Base-by-base conservation (phyloP, 352 stramenopile species). In the Pythium rhizo-oryzae region DNA sequence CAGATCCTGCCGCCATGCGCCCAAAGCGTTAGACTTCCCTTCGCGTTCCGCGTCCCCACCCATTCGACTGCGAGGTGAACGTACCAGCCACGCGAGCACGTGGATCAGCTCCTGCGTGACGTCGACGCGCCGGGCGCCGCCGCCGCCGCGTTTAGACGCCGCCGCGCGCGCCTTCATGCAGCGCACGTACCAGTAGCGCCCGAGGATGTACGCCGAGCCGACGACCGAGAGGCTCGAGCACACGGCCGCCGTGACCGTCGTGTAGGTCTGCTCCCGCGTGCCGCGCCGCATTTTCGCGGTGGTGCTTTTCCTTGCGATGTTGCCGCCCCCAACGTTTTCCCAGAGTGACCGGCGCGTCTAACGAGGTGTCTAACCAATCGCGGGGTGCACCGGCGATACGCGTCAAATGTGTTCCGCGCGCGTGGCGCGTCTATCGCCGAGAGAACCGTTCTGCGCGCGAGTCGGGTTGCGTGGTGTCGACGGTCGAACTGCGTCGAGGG, bases 31-130 rank as follows among this genome's bases (percentile, higher is more conserved):
- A 33, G 28, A 6, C 28, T 6, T 33, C 28, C 28, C 6, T 33
- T 6, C 28, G 28, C 3, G 2, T 33, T 33, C 28, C 6, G 2
- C 6, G 28, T 33, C 28, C 6, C 28, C 28, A 33, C 6, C 28
- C 28, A 33, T 33, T 33, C 28, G 28, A 41, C 35, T 41, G 35
- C 13, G 2, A 25, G n/a, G 28, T 18, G 25, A 35, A 62, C 67
- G 51, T 43, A 87, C 85, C 60, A 94, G 71, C 79, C 86, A 94
- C 18, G 87, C 87, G 47, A 96, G 79, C 21, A 96, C 85, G 64
- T 96, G 87, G 52, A 96, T 86, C 57, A 96, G 84, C 65, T 93
- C 84, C 66, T 94, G 92, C 25, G 84, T 93, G 24, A 94, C 84
- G 75, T 94, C 86, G 35, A 92, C 71, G 25, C 92, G n/a, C 28